A percentile compares a stretch with the other conserved stretches of the same genome.
phyloP scores from a whole-genome alignment of 805 yeast genomes.

The Candida berthetii region DNA sequence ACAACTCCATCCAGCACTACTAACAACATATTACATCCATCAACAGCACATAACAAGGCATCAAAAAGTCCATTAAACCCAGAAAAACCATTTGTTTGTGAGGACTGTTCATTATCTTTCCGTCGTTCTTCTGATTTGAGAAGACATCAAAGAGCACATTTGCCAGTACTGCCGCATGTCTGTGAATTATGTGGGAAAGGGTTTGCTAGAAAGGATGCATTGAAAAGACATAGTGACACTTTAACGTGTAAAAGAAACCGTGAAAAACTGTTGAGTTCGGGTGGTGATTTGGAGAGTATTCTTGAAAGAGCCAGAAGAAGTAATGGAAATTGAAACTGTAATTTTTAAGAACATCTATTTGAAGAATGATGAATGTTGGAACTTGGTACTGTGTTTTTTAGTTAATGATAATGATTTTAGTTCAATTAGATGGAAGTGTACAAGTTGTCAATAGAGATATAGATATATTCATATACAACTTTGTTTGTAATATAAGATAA shows the following conservation, averaged over 20 bases:
- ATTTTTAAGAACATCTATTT: not conserved
- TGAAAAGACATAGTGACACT: conserved; percentile 70
- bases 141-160: conserved; percentile 72
- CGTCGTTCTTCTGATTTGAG: conserved; percentile 64
- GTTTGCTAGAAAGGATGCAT: conserved; percentile 77
- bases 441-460: too few relatives aligned
- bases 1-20: not conserved
- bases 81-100: conserved; percentile 46
- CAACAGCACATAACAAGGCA: not conserved
- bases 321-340: not conserved
- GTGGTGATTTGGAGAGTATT: conserved; percentile 28
- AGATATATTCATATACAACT: too few relatives aligned
- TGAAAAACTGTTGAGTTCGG: conserved; percentile 37
- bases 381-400: not conserved
- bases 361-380: not conserved
- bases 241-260: conserved; percentile 71
- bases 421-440: not conserved
- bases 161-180: conserved; percentile 65
- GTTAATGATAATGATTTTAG: not conserved
- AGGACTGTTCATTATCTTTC: conserved; percentile 56
- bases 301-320: conserved; percentile 17
- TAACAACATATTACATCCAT: not conserved
- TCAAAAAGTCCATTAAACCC: conserved; percentile 4
- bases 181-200: conserved; percentile 78
- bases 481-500: too few relatives aligned